phyloP scores from a whole-genome alignment of 108 stramenopile species.

The Nitzschia inconspicua region DNA sequence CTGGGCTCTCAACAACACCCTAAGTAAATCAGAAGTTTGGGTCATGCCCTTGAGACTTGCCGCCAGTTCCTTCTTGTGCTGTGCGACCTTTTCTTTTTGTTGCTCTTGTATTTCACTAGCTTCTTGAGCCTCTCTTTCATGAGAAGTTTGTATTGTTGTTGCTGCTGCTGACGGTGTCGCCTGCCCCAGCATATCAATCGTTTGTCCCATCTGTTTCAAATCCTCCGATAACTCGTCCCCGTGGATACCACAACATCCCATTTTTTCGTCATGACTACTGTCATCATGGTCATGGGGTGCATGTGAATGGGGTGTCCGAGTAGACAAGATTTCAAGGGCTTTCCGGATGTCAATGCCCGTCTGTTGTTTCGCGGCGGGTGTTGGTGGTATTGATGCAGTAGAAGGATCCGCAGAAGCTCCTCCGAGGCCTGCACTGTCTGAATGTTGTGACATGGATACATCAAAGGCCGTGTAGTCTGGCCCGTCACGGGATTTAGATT shows the following conservation, averaged over 20 bases:
- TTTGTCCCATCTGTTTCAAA: conserved; percentile 68
- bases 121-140: conserved; percentile 13
- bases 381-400: no score
- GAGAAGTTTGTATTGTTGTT: neutral
- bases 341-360: conserved; percentile 67
- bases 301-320: conserved; percentile 24
- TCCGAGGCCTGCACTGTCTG: no score
- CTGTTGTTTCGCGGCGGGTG: no score
- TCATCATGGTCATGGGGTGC: neutral
- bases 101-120: conserved; percentile 11
- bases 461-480: no score
- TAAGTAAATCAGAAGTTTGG: conserved; percentile 39
- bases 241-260: conserved; percentile 7
- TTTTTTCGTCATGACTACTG: no score
- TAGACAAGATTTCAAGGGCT: conserved; percentile 71
- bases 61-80: conserved; percentile 37
- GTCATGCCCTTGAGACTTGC: conserved; percentile 36
- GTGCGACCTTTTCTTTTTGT: neutral
- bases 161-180: neutral
- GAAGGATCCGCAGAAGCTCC: no score
- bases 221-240: conserved; percentile 27
- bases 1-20: conserved; percentile 55
- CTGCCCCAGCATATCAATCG: conserved; percentile 46
- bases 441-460: no score
- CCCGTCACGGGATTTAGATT: neutral